Conservation (phyloP, 1,284 basidiomycete species). For the Cerioporus squamosus region DNA sequence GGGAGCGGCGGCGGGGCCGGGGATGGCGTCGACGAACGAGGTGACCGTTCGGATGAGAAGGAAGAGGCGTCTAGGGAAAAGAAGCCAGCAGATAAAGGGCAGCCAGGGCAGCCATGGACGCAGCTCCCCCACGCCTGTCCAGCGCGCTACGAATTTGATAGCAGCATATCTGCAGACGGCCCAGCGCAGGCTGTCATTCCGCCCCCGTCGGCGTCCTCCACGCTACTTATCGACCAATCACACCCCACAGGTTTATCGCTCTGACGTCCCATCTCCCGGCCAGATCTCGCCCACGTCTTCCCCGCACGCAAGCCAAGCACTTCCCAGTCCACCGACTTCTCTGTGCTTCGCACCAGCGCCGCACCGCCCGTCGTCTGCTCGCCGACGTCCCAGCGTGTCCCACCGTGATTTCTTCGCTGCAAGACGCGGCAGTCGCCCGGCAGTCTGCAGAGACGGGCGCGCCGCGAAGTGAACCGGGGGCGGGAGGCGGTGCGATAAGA, state of each 20-base stretch:
- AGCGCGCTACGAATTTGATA: no score
- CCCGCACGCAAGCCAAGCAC: background rate
- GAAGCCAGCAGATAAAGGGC: constrained; percentile 18
- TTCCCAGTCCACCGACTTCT: background rate
- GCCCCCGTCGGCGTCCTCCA: background rate
- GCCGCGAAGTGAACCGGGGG: background rate
- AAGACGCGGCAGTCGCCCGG: background rate
- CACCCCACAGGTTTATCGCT: constrained; percentile 16
- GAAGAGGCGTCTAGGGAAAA: constrained; percentile 2
- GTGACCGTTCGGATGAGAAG: constrained; percentile 14
- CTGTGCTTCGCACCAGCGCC: background rate
- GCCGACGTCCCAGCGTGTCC: background rate
- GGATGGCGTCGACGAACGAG: constrained; percentile 7
- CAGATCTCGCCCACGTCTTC: constrained; percentile 9
- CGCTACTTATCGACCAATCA: constrained; percentile 25
- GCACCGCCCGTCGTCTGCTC: background rate
- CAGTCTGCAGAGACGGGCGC: background rate
- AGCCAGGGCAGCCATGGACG: background rate
- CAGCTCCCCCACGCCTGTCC: background rate
- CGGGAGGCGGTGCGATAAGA: constrained; percentile 21
- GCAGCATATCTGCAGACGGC: no score
- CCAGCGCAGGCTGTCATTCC: background rate
- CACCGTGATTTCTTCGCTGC: background rate
- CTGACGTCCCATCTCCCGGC: background rate
- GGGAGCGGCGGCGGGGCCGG: constrained; percentile 9